Evolutionary conservation across 345 rosid species (phyloP), one percentile per base, ranked within the genome.

Genomic region (Gossypium australe): DNA sequence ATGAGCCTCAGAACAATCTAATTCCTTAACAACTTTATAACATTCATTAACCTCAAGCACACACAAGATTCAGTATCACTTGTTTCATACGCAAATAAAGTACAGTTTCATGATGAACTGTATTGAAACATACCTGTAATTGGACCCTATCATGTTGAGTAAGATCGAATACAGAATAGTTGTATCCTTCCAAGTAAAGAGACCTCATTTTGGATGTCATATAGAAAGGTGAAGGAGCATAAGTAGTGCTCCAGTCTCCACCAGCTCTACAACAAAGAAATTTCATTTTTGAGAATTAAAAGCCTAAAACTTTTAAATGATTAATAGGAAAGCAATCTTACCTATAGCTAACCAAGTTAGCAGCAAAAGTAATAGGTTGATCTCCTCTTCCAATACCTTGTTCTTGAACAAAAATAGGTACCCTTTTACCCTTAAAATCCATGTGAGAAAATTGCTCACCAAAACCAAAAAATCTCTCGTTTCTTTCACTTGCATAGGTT

Each of bases 371-470:
- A 71, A 88, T 80, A 48, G 94, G 94, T 43, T 90, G 94, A 73
- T 90, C 94, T 53, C 92, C 94, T 80, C 94, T 88, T 66, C 94
- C 94, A 78, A 90, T 88, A 29, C 94, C 94, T 77, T 90, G 92
- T 76, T 90, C 94, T 74, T 90, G 94, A 80, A 90, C 94, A 44
- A 90, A 82, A 77, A 90, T 86, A 29, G 92, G 94, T 13, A 90
- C 89, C 80, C 85, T 82, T 84, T 83, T 88, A 41, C 94, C 90
- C 78, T 90, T 90, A 68, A 90, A 88, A 68, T 90, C 80, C 92
- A 90, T 86, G 60, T 83, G 84, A 67, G 94, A 88, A 78, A 90
- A 90, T 76, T 90, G 94, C 84, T 90, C 92, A 14, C 90, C 92
- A 43, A 88, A 90, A 27, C 92, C 92, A 25, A 84, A 90, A 83